These are phyloP conservation scores for Cubamyces lactineus DNA, from an alignment of 768 basidiomycete species.

Conservation along the genomic window DNA sequence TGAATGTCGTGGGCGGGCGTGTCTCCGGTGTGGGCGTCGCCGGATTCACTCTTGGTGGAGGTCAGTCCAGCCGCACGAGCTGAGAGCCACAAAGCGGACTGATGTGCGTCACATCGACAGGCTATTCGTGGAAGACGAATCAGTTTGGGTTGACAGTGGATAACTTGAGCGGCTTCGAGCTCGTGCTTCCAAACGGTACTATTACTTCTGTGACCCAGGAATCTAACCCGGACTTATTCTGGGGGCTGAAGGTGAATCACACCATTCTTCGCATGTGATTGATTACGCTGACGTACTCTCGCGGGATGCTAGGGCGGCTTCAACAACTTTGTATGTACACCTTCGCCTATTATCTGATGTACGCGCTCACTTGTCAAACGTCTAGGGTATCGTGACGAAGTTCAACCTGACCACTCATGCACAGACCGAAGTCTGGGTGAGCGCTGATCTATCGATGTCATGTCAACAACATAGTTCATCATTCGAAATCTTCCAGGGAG, in stretches of 20 bases:
- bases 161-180: slow-evolving; percentile 55
- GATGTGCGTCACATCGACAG: slow-evolving; percentile 32
- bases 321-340: slow-evolving; percentile 56
- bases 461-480: neutral
- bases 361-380: neutral
- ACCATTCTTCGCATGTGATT: neutral
- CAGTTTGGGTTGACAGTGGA: slow-evolving; percentile 62
- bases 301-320: slow-evolving; percentile 54
- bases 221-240: slow-evolving; percentile 45
- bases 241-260: slow-evolving; percentile 43
- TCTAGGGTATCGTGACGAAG: slow-evolving; percentile 59
- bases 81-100: neutral
- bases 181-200: slow-evolving; percentile 59
- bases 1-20: slow-evolving; percentile 62
- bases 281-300: neutral
- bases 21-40: slow-evolving; percentile 50
- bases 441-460: slow-evolving; percentile 20
- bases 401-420: slow-evolving; percentile 58
- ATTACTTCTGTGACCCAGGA: slow-evolving; percentile 39
- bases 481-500: slow-evolving; percentile 46
- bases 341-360: neutral
- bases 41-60: slow-evolving; percentile 53
- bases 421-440: slow-evolving; percentile 63
- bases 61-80: slow-evolving; percentile 30
- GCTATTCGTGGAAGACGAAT: slow-evolving; percentile 68